phyloP scores from a whole-genome alignment of 345 rosid species.

The Dimocarpus longan region DNA sequence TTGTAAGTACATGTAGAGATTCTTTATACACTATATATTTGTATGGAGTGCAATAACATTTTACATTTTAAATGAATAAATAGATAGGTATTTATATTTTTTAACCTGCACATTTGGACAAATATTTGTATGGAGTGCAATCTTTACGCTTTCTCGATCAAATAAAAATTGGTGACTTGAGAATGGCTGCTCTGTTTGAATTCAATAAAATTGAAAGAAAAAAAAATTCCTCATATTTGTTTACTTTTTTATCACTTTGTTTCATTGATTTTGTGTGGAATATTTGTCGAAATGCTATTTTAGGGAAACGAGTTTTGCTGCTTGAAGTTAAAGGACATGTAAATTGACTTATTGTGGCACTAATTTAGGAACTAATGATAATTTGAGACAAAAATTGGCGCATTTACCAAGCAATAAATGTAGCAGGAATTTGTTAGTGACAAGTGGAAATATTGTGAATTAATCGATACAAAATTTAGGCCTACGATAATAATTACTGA shows the following conservation, averaged over 20 bases:
- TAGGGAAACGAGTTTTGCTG: neutral
- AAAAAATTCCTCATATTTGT: neutral
- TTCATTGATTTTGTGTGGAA: neutral
- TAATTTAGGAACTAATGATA: neutral
- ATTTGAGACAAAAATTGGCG: neutral
- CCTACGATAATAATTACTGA: too few species aligned
- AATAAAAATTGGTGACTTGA: conserved; percentile 5
- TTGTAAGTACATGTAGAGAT: conserved; percentile 21
- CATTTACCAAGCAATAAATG: neutral
- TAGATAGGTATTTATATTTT: conserved; percentile 18
- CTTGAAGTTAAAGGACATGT: neutral
- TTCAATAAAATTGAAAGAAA: conserved; percentile 1
- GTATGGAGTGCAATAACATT: neutral
- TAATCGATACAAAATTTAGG: neutral
- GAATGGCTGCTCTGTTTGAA: neutral
- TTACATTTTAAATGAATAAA: too few species aligned
- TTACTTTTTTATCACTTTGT: neutral
- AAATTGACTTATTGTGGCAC: neutral
- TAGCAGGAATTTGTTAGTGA: conserved; percentile 5
- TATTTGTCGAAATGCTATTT: conserved; percentile 1
- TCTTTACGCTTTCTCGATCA: conserved; percentile 19
- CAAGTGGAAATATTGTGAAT: neutral
- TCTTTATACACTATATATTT: conserved; percentile 17
- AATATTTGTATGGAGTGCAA: conserved; percentile 23
- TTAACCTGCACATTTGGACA: conserved; percentile 18